phyloP scores from a whole-genome alignment of 805 yeast species.

The Martiniozyma abietophila region DNA sequence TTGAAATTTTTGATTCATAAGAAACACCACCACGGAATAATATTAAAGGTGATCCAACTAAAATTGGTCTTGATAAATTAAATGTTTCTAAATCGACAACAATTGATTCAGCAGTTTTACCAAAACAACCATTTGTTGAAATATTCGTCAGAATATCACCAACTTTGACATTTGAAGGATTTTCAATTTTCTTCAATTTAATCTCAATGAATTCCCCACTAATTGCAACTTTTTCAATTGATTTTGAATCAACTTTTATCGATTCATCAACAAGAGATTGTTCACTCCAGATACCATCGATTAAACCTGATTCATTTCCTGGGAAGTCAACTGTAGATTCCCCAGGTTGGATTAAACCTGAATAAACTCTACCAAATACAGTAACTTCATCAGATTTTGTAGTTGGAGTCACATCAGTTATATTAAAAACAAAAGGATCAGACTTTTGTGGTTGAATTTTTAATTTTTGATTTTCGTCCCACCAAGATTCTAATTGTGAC shows the following conservation, averaged over 20 bases:
- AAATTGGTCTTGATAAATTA: conserved; percentile 58
- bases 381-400: conserved; percentile 38
- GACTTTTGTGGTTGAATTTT: conserved; percentile 23
- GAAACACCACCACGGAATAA: conserved; percentile 69
- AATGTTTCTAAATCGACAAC: conserved; percentile 55
- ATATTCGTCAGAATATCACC: conserved; percentile 53
- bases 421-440: conserved; percentile 41
- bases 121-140: conserved; percentile 5
- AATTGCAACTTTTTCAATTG: conserved; percentile 29
- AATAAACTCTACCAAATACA: conserved; percentile 54
- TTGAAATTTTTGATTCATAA: conserved; percentile 56
- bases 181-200: conserved; percentile 28
- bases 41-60: conserved; percentile 72
- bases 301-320: conserved; percentile 32
- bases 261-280: conserved; percentile 19
- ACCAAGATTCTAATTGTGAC: conserved; percentile 28
- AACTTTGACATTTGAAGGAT: conserved; percentile 39
- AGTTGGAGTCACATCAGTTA: conserved; percentile 41
- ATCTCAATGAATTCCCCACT: conserved; percentile 49
- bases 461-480: conserved; percentile 10
- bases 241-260: conserved; percentile 7
- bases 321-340: conserved; percentile 44
- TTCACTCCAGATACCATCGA: conserved; percentile 28
- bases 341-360: conserved; percentile 65
- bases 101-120: conserved; percentile 39